phyloP scores from a whole-genome alignment of 331 rosid species.

The Arachis monticola region DNA sequence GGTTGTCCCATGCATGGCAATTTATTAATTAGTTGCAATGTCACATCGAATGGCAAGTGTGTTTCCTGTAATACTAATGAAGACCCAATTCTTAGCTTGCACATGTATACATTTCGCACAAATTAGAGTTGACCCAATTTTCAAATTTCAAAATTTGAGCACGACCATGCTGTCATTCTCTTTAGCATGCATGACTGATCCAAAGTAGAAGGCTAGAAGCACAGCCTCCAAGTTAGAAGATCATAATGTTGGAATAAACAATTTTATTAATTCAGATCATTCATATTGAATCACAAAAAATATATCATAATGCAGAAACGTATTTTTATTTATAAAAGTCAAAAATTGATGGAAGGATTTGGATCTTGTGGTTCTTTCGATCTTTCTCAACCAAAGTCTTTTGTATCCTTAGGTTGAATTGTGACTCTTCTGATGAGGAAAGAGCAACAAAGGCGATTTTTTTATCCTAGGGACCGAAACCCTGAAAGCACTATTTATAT shows the following conservation, averaged over 20 bases:
- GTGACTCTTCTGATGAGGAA: too few relatives aligned
- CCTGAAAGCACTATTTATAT: too few relatives aligned
- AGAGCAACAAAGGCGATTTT: too few relatives aligned
- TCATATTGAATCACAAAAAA: too few relatives aligned
- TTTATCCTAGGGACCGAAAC: too few relatives aligned
- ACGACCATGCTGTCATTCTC: constrained; percentile 34
- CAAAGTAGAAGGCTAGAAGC: neutral
- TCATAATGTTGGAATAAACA: neutral
- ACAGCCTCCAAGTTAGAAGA: constrained; percentile 40
- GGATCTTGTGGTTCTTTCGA: too few relatives aligned
- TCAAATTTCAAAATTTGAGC: neutral
- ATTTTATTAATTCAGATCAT: too few relatives aligned
- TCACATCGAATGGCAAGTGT: neutral
- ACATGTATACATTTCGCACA: neutral
- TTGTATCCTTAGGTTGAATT: too few relatives aligned
- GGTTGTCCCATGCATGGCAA: neutral
- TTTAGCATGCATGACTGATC: neutral
- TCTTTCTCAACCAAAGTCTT: too few relatives aligned
- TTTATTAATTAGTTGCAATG: neutral
- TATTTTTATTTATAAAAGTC: too few relatives aligned
- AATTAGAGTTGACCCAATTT: constrained; percentile 30
- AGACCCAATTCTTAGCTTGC: constrained; percentile 31
- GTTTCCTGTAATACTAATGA: neutral
- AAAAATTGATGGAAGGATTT: too few relatives aligned
- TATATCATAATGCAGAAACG: too few relatives aligned